Conservation (phyloP, 805 yeast species). For the Ogataea populi-albae region DNA sequence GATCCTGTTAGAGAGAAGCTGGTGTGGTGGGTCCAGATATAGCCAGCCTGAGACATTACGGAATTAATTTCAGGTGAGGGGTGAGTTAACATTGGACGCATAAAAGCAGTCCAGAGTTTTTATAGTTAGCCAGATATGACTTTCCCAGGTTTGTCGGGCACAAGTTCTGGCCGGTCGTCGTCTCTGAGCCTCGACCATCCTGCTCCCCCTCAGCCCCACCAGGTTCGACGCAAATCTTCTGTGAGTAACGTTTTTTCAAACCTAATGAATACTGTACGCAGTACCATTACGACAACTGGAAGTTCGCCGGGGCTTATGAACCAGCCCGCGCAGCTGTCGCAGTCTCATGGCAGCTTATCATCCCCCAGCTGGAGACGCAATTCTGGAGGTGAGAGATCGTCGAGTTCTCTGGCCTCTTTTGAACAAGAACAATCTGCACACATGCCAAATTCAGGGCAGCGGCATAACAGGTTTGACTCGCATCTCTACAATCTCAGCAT, state of each 20-base stretch:
- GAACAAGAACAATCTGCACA: constrained; percentile 6
- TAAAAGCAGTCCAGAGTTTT: background rate
- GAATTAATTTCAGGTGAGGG: too few relatives aligned
- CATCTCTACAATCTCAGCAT: constrained; percentile 25
- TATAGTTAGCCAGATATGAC: constrained; percentile 11
- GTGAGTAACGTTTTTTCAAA: constrained; percentile 27
- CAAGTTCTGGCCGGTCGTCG: constrained; percentile 22
- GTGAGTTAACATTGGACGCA: too few relatives aligned
- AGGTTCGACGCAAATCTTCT: constrained; percentile 27
- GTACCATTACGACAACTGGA: constrained; percentile 11
- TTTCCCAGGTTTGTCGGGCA: constrained; percentile 20
- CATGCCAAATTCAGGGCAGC: constrained; percentile 2
- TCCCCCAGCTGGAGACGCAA: constrained; percentile 7
- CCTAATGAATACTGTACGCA: constrained; percentile 28
- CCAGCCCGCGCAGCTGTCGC: constrained; percentile 3
- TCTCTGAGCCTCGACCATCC: constrained; percentile 12
- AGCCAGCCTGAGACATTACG: too few relatives aligned
- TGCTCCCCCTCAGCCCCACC: constrained; percentile 11
- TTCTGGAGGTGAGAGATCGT: constrained; percentile 8
- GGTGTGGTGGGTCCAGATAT: too few relatives aligned
- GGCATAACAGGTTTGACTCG: constrained; percentile 29
- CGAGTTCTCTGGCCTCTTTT: constrained; percentile 14
- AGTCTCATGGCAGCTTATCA: constrained; percentile 9
- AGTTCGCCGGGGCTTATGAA: constrained; percentile 2
- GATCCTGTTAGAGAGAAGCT: too few relatives aligned